phyloP scores from a whole-genome alignment of 805 yeast genomes.

The Metschnikowia matae region DNA sequence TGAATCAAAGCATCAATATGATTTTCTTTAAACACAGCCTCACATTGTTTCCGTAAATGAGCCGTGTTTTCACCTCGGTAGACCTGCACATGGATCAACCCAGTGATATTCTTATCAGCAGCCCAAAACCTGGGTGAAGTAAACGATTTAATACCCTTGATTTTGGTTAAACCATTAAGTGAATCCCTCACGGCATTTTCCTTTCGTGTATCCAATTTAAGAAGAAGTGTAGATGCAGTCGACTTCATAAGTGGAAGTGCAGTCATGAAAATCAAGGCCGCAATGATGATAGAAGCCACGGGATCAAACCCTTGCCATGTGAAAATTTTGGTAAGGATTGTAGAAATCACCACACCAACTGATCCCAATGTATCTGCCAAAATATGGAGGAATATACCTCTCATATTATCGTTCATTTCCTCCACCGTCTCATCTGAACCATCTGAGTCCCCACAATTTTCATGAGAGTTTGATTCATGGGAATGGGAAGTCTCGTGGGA shows the following conservation, averaged over 20 bases:
- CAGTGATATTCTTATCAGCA: conserved; percentile 37
- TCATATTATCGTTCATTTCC: conserved; percentile 69
- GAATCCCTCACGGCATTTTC: conserved; percentile 62
- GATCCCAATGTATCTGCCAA: conserved; percentile 96
- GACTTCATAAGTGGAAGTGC: conserved; percentile 82
- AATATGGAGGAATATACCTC: conserved; percentile 90
- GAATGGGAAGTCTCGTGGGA: not conserved
- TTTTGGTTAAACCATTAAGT: conserved; percentile 60
- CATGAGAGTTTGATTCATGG: conserved; percentile 6
- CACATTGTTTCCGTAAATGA: conserved; percentile 57
- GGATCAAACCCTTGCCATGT: conserved; percentile 83
- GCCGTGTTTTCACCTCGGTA: conserved; percentile 62
- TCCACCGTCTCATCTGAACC: conserved; percentile 23
- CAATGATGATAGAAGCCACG: conserved; percentile 83
- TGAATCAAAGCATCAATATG: conserved; percentile 60
- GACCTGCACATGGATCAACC: conserved; percentile 79
- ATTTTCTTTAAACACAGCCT: conserved; percentile 45
- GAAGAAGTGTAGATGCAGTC: conserved; percentile 67
- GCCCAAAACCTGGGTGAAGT: conserved; percentile 95
- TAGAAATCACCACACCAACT: conserved; percentile 92
- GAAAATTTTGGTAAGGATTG: conserved; percentile 67
- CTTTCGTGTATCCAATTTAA: conserved; percentile 55
- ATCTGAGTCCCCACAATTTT: conserved; percentile 3
- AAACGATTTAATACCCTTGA: conserved; percentile 80
- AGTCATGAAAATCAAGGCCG: conserved; percentile 70